Conservation (phyloP, 2,329 filamentous ascomycete species). For the Penicillium sp. region DNA sequence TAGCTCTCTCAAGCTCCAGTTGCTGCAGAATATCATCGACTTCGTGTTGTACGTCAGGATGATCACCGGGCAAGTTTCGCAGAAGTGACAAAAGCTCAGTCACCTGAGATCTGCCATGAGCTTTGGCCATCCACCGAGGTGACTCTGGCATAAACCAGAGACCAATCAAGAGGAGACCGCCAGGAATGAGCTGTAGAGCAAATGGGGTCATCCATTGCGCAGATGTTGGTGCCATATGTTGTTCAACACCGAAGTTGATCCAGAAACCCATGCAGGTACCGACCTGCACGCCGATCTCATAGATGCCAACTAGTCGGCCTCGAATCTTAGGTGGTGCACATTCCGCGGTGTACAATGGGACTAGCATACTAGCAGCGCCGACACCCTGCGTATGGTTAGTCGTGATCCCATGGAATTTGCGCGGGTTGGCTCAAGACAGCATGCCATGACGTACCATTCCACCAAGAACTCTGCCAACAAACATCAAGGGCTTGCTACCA, state of each 20-base stretch:
- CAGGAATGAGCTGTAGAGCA: conserved; percentile 66
- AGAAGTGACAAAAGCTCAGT: conserved; percentile 60
- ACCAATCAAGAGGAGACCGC: conserved; percentile 62
- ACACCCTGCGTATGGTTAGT: conserved; percentile 32
- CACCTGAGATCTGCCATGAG: conserved; percentile 69
- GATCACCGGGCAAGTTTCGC: conserved; percentile 57
- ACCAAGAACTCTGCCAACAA: conserved; percentile 61
- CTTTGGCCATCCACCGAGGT: conserved; percentile 69
- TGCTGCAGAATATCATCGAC: conserved; percentile 64
- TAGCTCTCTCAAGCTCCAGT: conserved; percentile 57
- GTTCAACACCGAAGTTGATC: conserved; percentile 58
- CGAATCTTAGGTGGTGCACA: conserved; percentile 63
- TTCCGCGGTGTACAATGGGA: conserved; percentile 63
- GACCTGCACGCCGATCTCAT: conserved; percentile 60
- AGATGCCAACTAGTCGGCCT: conserved; percentile 64
- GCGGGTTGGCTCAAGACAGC: background rate
- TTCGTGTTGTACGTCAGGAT: conserved; percentile 61
- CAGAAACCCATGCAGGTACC: conserved; percentile 52
- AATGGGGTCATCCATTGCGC: conserved; percentile 66
- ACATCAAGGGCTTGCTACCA: conserved; percentile 65
- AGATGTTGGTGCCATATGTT: conserved; percentile 44
- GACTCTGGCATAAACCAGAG: conserved; percentile 67
- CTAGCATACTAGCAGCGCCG: conserved; percentile 58
- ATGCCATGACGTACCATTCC: conserved; percentile 30
- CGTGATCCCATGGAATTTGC: background rate